These are phyloP conservation scores for Myxozyma neotropica DNA, from an alignment of 805 yeast species.

Conservation along the genomic window DNA sequence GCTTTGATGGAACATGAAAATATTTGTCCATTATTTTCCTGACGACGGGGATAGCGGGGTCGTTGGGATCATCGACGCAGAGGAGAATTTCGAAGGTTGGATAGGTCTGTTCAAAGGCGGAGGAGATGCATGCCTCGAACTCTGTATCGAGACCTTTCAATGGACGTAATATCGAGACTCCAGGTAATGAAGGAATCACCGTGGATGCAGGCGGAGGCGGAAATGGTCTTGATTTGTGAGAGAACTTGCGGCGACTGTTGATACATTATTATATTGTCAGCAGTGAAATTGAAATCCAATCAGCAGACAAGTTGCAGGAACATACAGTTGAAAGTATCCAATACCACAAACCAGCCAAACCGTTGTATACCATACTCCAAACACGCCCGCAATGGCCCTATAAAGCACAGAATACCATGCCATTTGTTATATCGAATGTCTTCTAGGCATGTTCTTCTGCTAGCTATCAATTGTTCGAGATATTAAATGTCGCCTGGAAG, in stretches of 20 bases:
- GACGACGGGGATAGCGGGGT: conserved; percentile 66
- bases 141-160: conserved; percentile 83
- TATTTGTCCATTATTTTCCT: conserved; percentile 53
- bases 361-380: conserved; percentile 27
- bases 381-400: conserved; percentile 7
- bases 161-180: conserved; percentile 80
- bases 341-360: conserved; percentile 23
- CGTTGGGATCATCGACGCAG: conserved; percentile 66
- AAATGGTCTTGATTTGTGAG: conserved; percentile 3
- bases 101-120: conserved; percentile 69
- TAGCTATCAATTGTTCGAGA: no score
- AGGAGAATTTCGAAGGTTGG: conserved; percentile 73
- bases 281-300: background rate
- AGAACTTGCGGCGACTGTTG: conserved; percentile 21
- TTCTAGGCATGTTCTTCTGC: no score
- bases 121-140: conserved; percentile 64
- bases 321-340: conserved; percentile 29
- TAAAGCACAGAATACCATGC: background rate
- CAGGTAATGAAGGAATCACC: conserved; percentile 45
- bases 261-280: background rate
- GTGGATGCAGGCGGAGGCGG: background rate
- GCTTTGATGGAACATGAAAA: conserved; percentile 59
- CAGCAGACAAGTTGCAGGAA: background rate
- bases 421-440: background rate
- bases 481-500: no score